A percentile compares a stretch with the other conserved stretches of the same genome.
phyloP scores from a whole-genome alignment of 1,139 yeast genomes.

The Nakaseomyces bracarensis region DNA sequence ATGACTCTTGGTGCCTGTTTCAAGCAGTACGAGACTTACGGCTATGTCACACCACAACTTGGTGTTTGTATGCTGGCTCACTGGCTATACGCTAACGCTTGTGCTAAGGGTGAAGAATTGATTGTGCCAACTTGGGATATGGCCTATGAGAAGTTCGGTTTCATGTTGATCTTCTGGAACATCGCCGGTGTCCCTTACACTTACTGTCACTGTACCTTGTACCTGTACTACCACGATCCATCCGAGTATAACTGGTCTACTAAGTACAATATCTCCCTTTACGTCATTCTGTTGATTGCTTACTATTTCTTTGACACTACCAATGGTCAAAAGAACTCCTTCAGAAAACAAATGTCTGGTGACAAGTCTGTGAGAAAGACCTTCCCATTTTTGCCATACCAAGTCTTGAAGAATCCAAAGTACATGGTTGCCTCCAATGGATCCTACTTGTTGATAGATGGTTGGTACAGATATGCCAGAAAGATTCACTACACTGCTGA shows the following conservation, averaged over 20 bases:
- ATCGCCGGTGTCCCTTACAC: constrained; percentile 98
- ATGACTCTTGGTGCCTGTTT: constrained; percentile 65
- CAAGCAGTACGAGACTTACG: constrained; percentile 74
- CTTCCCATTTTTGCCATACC: constrained; percentile 88
- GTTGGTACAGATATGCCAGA: constrained; percentile 90
- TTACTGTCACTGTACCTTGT: constrained; percentile 88
- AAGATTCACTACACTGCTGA: constrained; percentile 95
- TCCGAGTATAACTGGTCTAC: constrained; percentile 67
- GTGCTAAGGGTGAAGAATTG: constrained; percentile 94
- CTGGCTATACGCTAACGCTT: constrained; percentile 93
- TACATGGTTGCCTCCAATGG: constrained; percentile 83
- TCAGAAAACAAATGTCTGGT: constrained; percentile 82
- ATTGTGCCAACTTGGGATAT: constrained; percentile 98
- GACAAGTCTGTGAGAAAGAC: constrained; percentile 66
- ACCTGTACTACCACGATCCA: constrained; percentile 74
- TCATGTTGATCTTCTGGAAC: constrained; percentile 97
- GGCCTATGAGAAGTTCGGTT: constrained; percentile 98
- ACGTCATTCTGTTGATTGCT: constrained; percentile 51
- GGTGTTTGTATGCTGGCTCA: constrained; percentile 70
- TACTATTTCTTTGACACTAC: constrained; percentile 93
- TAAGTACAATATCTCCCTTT: constrained; percentile 48
- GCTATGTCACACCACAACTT: constrained; percentile 71
- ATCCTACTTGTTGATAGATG: constrained; percentile 75
- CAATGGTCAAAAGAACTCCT: constrained; percentile 90
- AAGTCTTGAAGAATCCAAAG: constrained; percentile 70